Percentiles rank a stretch among this genome's conserved stretches.
These are phyloP conservation scores for Aspergillus indologenus DNA, from an alignment of 495 filamentous ascomycete genomes.

Conservation along the genomic window DNA sequence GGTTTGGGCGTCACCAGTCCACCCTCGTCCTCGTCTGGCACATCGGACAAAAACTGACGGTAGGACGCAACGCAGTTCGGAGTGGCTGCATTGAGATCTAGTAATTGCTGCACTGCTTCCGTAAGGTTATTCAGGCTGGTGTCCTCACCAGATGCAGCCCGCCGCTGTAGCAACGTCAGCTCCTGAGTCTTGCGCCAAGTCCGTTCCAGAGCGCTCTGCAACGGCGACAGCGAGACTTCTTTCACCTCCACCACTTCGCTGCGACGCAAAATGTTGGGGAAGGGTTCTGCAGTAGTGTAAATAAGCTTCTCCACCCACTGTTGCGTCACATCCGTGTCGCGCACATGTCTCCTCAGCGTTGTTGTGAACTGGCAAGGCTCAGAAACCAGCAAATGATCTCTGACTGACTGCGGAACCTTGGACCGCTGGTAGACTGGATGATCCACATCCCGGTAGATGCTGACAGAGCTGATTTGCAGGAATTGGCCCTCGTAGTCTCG, in stretches of 20 bases:
- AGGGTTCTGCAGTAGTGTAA: constrained; percentile 78
- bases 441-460: constrained; percentile 71
- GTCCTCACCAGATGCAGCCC: constrained; percentile 71
- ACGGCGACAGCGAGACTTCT: constrained; percentile 63
- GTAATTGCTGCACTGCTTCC: constrained; percentile 69
- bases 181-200: constrained; percentile 88
- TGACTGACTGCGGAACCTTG: constrained; percentile 73
- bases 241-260: constrained; percentile 76
- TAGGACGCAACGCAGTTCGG: constrained; percentile 70
- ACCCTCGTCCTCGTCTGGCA: constrained; percentile 45
- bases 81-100: constrained; percentile 60
- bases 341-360: constrained; percentile 63
- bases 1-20: constrained; percentile 33
- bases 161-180: constrained; percentile 68
- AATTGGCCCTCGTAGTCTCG: constrained; percentile 92
- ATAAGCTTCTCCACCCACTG: constrained; percentile 84
- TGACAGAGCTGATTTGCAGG: constrained; percentile 77
- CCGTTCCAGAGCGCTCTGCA: constrained; percentile 89
- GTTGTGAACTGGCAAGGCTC: constrained; percentile 70
- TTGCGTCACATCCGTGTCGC: constrained; percentile 59
- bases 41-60: constrained; percentile 62
- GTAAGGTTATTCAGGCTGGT: constrained; percentile 61
- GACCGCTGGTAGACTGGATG: constrained; percentile 88
- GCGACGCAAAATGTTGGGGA: constrained; percentile 86
- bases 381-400: constrained; percentile 79